Conservation (phyloP, 306 rosid species). For the Lotus japonicus region DNA sequence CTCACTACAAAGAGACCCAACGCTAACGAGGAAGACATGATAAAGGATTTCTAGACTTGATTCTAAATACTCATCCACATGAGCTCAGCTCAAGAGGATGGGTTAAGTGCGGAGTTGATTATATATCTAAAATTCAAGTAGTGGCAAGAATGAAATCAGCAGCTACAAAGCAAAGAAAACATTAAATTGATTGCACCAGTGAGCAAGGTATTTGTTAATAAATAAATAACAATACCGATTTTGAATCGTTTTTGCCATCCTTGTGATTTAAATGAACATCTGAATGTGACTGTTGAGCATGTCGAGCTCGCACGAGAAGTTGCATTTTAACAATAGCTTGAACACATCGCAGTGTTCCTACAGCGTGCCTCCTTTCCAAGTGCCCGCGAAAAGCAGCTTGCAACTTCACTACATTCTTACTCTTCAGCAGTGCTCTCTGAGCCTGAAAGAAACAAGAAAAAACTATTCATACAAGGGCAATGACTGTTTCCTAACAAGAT, state of each 20-base stretch:
- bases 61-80: no score
- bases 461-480: not conserved
- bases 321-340: constrained; percentile 87
- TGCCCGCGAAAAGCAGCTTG: constrained; percentile 96
- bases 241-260: constrained; percentile 17
- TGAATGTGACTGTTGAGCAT: constrained; percentile 27
- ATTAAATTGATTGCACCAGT: no score
- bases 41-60: no score
- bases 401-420: constrained; percentile 62
- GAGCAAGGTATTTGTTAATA: not conserved
- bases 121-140: no score
- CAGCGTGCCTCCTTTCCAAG: constrained; percentile 85
- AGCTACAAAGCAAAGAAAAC: no score
- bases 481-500: constrained; percentile 1
- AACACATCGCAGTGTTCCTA: constrained; percentile 85
- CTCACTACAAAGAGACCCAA: no score
- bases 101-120: no score
- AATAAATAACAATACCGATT: constrained; percentile 39
- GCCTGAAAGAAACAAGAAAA: constrained; percentile 45
- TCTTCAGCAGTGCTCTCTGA: constrained; percentile 41
- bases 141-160: no score
- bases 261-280: constrained; percentile 24
- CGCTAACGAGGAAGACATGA: no score
- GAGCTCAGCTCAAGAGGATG: no score
- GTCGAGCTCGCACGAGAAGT: constrained; percentile 77